A percentile compares a stretch with the other conserved stretches of the same genome.
Conservation (phyloP, 306 rosid genomes). For the Trifolium dubium region DNA sequence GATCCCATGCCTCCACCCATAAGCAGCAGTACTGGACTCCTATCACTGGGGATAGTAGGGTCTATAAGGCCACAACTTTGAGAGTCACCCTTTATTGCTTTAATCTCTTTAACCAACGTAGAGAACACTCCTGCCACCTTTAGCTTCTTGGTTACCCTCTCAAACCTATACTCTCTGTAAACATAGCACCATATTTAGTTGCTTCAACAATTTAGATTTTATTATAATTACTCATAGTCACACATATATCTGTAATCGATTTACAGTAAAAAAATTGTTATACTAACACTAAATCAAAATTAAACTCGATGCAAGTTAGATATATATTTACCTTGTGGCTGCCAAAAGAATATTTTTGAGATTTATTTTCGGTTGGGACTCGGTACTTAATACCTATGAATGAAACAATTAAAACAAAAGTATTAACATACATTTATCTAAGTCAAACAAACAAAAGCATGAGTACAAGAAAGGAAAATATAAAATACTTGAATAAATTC, state of each 20-base stretch:
- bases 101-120: conserved; percentile 82
- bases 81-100: conserved; percentile 61
- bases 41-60: conserved; percentile 55
- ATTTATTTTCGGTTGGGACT: conserved; percentile 55
- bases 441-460: neutral
- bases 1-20: conserved; percentile 99
- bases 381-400: conserved; percentile 59
- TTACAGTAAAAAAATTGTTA: neutral
- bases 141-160: conserved; percentile 59
- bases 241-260: neutral
- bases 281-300: neutral
- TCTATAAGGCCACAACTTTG: conserved; percentile 44
- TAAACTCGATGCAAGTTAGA: neutral
- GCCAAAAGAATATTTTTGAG: conserved; percentile 59
- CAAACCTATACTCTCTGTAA: conserved; percentile 69
- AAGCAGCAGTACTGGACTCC: conserved; percentile 83
- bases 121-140: conserved; percentile 70
- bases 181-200: neutral
- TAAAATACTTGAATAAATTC: neutral
- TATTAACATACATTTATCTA: neutral
- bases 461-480: neutral
- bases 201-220: neutral
- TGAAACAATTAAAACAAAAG: neutral
- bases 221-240: neutral
- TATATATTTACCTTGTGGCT: conserved; percentile 70